Evolutionary conservation across 352 stramenopile genomes (phyloP).

Genomic region (Phytophthora pisi): DNA sequence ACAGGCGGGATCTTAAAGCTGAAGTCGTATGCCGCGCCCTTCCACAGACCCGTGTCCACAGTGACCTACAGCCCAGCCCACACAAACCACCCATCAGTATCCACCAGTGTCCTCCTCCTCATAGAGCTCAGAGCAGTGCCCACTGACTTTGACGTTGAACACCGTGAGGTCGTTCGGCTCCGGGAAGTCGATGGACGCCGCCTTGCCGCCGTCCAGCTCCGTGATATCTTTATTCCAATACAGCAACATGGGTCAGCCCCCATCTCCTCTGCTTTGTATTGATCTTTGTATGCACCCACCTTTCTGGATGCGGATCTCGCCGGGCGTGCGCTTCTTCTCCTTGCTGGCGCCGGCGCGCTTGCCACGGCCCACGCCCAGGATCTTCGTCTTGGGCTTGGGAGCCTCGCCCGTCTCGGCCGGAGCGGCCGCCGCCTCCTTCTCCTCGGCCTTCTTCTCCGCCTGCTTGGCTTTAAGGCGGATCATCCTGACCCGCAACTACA

Average conservation of each 20-base stretch:
- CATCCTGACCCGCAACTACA: conserved; percentile 33
- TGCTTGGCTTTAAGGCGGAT: conserved; percentile 88
- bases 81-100: neutral
- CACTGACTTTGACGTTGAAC: conserved; percentile 86
- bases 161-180: conserved; percentile 97
- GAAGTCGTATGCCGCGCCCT: conserved; percentile 97
- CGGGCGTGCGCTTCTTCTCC: conserved; percentile 94
- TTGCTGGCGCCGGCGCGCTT: conserved; percentile 72
- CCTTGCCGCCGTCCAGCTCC: conserved; percentile 97
- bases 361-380: conserved; percentile 81
- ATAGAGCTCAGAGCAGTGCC: neutral
- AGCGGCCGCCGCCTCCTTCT: conserved; percentile 51
- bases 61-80: conserved; percentile 60
- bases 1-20: conserved; percentile 97
- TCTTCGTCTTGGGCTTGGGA: conserved; percentile 81
- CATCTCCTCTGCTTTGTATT: neutral
- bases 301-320: conserved; percentile 99
- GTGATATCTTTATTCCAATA: conserved; percentile 91
- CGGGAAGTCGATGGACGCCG: conserved; percentile 95
- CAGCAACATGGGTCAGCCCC: conserved; percentile 1
- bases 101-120: neutral
- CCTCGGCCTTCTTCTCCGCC: conserved; percentile 85
- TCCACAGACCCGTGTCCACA: conserved; percentile 97
- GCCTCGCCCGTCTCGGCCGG: conserved; percentile 30
- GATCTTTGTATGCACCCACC: conserved; percentile 54